Evolutionary conservation across 179 eudicot genomes (phyloP).

Genomic region (Pouteria campechiana): DNA sequence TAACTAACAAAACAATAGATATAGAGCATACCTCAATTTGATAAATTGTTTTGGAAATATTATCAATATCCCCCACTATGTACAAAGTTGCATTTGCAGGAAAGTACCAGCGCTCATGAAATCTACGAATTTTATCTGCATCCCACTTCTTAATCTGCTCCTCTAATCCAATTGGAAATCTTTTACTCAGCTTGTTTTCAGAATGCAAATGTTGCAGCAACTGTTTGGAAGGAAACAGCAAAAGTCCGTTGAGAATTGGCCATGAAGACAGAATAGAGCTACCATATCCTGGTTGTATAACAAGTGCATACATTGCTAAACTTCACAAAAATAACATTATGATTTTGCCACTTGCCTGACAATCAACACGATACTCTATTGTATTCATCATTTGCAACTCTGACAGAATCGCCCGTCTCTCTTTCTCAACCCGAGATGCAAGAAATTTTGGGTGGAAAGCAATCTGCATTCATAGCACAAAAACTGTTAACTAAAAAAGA

Average conservation of each 20-base stretch:
- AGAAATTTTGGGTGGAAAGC: conserved; percentile 95
- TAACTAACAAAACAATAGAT: not conserved
- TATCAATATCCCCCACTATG: conserved; percentile 89
- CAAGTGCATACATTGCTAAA: too few relatives aligned
- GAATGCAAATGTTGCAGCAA: conserved; percentile 94
- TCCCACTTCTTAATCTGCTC: conserved; percentile 99
- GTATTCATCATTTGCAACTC: conserved; percentile 99
- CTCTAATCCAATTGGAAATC: conserved; percentile 98
- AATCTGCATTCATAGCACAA: too few relatives aligned
- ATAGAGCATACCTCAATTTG: conserved; percentile 79
- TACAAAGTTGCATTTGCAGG: conserved; percentile 98
- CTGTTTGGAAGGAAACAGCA: conserved; percentile 25
- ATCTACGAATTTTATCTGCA: conserved; percentile 89
- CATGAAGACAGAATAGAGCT: not conserved
- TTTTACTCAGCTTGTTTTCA: conserved; percentile 93
- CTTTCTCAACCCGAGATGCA: conserved; percentile 96
- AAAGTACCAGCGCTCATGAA: conserved; percentile 98
- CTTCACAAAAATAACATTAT: too few relatives aligned
- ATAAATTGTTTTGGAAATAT: conserved; percentile 65
- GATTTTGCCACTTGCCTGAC: too few relatives aligned
- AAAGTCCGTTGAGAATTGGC: conserved; percentile 2
- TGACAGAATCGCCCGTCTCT: conserved; percentile 92
- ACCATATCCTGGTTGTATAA: not conserved
- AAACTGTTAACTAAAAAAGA: too few relatives aligned
- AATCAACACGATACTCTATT: conserved; percentile 98